phyloP scores from a whole-genome alignment of 192 early-diverging fungal genomes.

The Linderina pennispora region DNA sequence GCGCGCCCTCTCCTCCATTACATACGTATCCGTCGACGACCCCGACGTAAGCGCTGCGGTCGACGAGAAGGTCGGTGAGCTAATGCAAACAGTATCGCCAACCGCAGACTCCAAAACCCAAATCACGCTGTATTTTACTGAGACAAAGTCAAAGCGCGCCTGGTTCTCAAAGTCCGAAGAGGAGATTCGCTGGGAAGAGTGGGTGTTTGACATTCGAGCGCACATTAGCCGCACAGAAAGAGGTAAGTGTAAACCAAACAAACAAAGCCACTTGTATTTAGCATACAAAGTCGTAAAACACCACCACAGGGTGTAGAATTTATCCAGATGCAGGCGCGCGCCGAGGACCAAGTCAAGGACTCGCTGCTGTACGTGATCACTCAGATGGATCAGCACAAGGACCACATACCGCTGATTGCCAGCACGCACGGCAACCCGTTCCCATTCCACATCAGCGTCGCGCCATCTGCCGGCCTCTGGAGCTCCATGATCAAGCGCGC shows the following conservation, averaged over 20 bases:
- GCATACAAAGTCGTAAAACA: too few species aligned
- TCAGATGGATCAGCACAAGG: slow-evolving; percentile 33
- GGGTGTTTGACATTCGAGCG: slow-evolving; percentile 17
- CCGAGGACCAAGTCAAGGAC: slow-evolving; percentile 23
- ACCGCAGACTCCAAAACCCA: slow-evolving; percentile 21
- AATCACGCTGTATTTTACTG: slow-evolving; percentile 34
- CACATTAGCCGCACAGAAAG: slow-evolving; percentile 7
- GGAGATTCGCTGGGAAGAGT: slow-evolving; percentile 46
- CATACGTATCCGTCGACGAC: slow-evolving; percentile 35
- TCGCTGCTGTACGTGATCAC: slow-evolving; percentile 26
- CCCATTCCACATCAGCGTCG: slow-evolving; percentile 35
- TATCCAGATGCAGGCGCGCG: slow-evolving; percentile 12
- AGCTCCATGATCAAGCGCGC: slow-evolving; percentile 45
- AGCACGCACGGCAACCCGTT: slow-evolving; percentile 32
- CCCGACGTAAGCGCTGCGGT: slow-evolving; percentile 11
- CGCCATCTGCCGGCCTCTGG: slow-evolving; percentile 32
- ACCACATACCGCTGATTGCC: slow-evolving; percentile 42
- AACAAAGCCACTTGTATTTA: not conserved
- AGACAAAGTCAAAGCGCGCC: slow-evolving; percentile 29
- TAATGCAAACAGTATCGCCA: slow-evolving; percentile 28
- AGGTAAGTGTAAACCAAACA: slow-evolving; percentile 1
- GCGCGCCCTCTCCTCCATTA: slow-evolving; percentile 6
- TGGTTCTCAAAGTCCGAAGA: slow-evolving; percentile 46
- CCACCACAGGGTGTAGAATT: slow-evolving; percentile 13
- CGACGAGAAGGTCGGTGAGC: slow-evolving; percentile 23